phyloP scores from a whole-genome alignment of 2,329 filamentous ascomycete genomes.

The Diaporthe caulivora region DNA sequence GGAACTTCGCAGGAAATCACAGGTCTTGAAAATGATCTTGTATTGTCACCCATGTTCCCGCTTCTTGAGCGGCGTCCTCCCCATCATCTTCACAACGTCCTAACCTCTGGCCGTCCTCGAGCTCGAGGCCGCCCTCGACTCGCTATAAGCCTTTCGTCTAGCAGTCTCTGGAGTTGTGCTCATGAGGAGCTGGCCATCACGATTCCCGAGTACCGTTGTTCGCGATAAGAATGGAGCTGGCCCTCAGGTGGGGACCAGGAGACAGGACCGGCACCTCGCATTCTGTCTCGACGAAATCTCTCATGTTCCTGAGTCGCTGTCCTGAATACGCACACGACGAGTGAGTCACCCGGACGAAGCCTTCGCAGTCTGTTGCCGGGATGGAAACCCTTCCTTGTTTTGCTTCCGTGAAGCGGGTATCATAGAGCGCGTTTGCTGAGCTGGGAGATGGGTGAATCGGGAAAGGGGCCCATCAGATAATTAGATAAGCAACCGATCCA shows the following conservation, averaged over 20 bases:
- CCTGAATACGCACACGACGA: neutral
- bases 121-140: neutral
- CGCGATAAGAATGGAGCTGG: neutral
- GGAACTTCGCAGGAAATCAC: neutral
- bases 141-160: neutral
- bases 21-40: neutral
- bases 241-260: neutral
- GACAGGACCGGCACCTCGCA: neutral
- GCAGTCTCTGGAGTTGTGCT: neutral
- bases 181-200: neutral
- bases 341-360: neutral
- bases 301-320: neutral
- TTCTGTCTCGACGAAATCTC: neutral
- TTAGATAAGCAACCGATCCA: conserved; percentile 5
- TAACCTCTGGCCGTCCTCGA: neutral
- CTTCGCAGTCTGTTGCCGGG: neutral
- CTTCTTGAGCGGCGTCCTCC: neutral
- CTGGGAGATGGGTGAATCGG: neutral
- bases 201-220: neutral
- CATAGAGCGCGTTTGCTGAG: neutral
- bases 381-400: neutral
- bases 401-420: neutral
- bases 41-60: conserved; percentile 9
- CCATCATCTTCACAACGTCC: neutral
- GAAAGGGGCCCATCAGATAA: neutral